Conservation (phyloP, 2,329 filamentous ascomycete species). For the Pseudocercospora pini-densiflorae region DNA sequence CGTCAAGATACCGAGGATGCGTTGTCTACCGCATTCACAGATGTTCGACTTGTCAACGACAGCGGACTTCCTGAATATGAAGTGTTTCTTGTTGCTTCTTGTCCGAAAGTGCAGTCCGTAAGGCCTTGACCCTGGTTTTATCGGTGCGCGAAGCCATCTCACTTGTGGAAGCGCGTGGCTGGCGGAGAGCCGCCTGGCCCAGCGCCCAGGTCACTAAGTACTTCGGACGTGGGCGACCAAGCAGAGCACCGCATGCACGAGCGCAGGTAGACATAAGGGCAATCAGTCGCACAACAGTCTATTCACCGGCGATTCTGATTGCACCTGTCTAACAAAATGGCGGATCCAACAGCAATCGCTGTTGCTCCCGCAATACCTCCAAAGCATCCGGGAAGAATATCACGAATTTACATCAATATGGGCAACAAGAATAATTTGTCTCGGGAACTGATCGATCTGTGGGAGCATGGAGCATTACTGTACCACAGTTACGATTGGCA, state of each 20-base stretch:
- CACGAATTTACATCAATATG: slow-evolving; percentile 2
- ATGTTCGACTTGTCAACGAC: slow-evolving; percentile 16
- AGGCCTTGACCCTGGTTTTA: not conserved
- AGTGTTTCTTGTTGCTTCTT: slow-evolving; percentile 27
- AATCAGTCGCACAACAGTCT: not conserved
- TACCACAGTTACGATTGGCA: slow-evolving; percentile 41
- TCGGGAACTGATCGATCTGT: slow-evolving; percentile 35
- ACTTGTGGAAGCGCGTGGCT: slow-evolving; percentile 10
- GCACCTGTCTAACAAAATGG: slow-evolving; percentile 1
- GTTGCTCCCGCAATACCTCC: slow-evolving; percentile 10
- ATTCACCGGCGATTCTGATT: not conserved
- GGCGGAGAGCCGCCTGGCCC: slow-evolving; percentile 14
- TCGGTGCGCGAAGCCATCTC: slow-evolving; percentile 10
- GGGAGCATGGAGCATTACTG: slow-evolving; percentile 41
- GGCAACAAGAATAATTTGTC: slow-evolving; percentile 13
- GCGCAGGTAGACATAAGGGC: not conserved
- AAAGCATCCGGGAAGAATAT: slow-evolving; percentile 3
- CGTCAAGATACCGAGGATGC: slow-evolving; percentile 38
- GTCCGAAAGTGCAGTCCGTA: slow-evolving; percentile 12
- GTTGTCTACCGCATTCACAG: slow-evolving; percentile 18
- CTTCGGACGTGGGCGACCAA: not conserved
- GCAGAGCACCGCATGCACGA: slow-evolving; percentile 7
- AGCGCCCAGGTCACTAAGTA: slow-evolving; percentile 4
- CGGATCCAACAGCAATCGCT: not conserved
- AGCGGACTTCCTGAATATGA: slow-evolving; percentile 29